Evolutionary conservation across 352 stramenopile genomes (phyloP), one percentile per base, ranked within the genome.

Genomic region (Phytophthora aleatoria): DNA sequence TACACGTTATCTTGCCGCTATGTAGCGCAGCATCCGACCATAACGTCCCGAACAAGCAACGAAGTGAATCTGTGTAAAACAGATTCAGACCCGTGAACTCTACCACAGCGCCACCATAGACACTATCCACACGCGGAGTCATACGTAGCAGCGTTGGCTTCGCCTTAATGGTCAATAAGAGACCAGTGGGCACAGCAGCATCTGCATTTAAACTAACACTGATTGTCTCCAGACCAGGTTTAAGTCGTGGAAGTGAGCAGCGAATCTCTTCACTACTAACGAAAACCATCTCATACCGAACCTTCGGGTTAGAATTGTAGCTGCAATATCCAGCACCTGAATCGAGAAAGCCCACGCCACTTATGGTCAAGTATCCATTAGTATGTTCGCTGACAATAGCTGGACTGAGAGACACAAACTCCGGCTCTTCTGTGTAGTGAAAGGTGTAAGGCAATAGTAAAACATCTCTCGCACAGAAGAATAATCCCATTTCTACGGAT

Each of bases 151-250:
- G 38, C 2, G 30, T 62, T 11, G 78, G 63, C 13, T 64, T 57
- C 13, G 56, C 53, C 13, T 54, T 57, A 4, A 85, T 48, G 3
- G 27, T 65, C 3, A 87, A 20, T 4, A 16, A 43, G 11, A 71
- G 62, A 0, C 61, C 52, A 15, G 66, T 75, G 1, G 44, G 11
- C 5, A 74, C 24, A 5, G 33, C 24, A 39, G 63, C 50, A 0
- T 61, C 50, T 27, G 66, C 73, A 47, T 81, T 74, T 3, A 85
- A 41, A 44, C 71, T 82, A 20, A 87, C 16, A 13, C 53, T 28
- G n/a, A 85, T 20, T 11, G 33, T 27, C 9, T 53, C 12, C 16
- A 54, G 31, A 12, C 67, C 67, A 47, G 75, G 67, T 11, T 61
- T 61, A 0, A 86, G 36, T 0, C 13, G 47, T n/a, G 67, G 57